These are phyloP conservation scores for Microascus cirrosus DNA, from an alignment of 2,329 filamentous ascomycete species.

Conservation along the genomic window DNA sequence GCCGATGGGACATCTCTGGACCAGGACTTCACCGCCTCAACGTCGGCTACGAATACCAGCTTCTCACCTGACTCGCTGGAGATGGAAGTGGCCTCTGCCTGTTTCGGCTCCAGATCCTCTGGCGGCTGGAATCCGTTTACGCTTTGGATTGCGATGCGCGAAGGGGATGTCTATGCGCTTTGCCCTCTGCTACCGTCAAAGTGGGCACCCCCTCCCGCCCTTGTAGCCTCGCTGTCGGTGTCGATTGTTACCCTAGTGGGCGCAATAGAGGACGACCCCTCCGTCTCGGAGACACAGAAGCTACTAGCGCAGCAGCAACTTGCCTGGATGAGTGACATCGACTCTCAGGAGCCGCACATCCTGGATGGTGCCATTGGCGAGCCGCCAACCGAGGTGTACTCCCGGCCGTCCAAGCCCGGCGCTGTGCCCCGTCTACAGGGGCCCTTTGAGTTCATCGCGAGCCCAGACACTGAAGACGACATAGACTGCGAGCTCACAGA, in stretches of 20 bases:
- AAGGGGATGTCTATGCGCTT: conserved; percentile 85
- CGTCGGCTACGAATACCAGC: conserved; percentile 60
- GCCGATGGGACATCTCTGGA: conserved; percentile 73
- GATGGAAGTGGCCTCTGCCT: conserved; percentile 86
- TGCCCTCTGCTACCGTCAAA: conserved; percentile 81
- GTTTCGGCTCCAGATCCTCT: conserved; percentile 55
- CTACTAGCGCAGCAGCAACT: conserved; percentile 52
- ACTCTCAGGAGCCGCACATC: conserved; percentile 49
- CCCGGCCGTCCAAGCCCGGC: conserved; percentile 44
- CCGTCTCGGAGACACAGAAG: conserved; percentile 38
- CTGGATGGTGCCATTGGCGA: conserved; percentile 38
- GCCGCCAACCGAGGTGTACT: conserved; percentile 41
- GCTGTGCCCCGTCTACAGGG: conserved; percentile 49
- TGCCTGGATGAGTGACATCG: conserved; percentile 56
- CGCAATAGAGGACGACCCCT: conserved; percentile 47
- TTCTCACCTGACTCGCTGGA: conserved; percentile 87
- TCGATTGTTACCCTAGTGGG: conserved; percentile 68
- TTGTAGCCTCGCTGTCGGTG: conserved; percentile 73
- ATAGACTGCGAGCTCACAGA: conserved; percentile 46
- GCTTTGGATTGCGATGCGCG: conserved; percentile 89
- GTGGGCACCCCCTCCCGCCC: conserved; percentile 67
- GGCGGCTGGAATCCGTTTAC: conserved; percentile 96
- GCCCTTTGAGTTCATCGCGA: conserved; percentile 46
- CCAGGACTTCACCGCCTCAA: conserved; percentile 72
- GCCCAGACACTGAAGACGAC: conserved; percentile 45